Percentiles rank a stretch among this genome's conserved stretches.
Evolutionary conservation across 148 eudicot species (phyloP).

Genomic region (Selenicereus undatus): DNA sequence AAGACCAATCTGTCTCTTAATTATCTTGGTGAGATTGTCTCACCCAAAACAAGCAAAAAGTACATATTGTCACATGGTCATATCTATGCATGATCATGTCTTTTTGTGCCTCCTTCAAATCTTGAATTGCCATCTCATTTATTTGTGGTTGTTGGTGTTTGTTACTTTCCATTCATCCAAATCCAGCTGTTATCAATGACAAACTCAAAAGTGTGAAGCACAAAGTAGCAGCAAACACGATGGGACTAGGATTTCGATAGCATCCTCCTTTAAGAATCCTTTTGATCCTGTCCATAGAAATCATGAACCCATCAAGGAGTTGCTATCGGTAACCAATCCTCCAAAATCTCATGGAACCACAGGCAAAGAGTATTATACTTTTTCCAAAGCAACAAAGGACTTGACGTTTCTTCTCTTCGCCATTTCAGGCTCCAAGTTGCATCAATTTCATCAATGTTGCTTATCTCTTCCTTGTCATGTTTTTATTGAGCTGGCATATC

Average conservation of each 20-base stretch:
- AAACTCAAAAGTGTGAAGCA: slow-evolving; percentile 42
- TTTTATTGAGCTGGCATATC: neutral
- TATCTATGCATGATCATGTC: no score
- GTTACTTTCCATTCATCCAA: no score
- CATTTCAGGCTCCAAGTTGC: neutral
- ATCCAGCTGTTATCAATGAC: slow-evolving; percentile 39
- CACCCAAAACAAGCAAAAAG: no score
- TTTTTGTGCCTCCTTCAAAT: no score
- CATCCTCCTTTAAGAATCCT: slow-evolving; percentile 31
- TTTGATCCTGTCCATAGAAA: neutral
- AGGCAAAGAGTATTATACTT: neutral
- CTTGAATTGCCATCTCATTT: no score
- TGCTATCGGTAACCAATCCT: neutral
- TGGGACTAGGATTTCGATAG: slow-evolving; percentile 46
- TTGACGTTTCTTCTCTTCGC: slow-evolving; percentile 9
- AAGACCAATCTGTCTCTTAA: no score
- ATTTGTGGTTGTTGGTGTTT: no score
- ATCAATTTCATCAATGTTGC: neutral
- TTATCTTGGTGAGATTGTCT: no score
- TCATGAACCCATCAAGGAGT: neutral
- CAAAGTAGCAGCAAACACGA: slow-evolving; percentile 31
- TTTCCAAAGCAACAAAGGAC: neutral
- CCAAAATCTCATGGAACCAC: neutral
- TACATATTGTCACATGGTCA: no score
- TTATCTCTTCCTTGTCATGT: neutral